Evolutionary conservation across 1,284 basidiomycete species (phyloP).

Genomic region (Papiliotrema nemorosa): DNA sequence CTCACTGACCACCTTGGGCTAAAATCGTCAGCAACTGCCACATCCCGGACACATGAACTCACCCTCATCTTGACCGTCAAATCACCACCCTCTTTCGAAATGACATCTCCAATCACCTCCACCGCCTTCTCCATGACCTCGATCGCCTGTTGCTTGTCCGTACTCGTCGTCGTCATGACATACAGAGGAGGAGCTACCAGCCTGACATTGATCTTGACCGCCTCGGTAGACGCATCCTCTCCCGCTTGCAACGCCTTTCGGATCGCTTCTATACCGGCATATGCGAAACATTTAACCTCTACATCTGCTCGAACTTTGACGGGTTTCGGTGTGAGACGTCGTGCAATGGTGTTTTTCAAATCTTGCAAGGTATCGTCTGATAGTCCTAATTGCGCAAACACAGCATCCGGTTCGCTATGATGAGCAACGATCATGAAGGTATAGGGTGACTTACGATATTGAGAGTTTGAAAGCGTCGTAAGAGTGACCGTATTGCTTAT

Average conservation of each 20-base stretch:
- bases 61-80: constrained; percentile 97
- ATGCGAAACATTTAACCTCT: constrained; percentile 94
- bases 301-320: constrained; percentile 99
- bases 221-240: constrained; percentile 78
- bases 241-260: constrained; percentile 86
- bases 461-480: constrained; percentile 98
- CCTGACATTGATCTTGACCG: constrained; percentile 95
- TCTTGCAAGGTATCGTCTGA: constrained; percentile 61
- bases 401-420: constrained; percentile 75
- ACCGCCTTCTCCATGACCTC: constrained; percentile 91
- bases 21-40: constrained; percentile 1
- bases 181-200: constrained; percentile 95
- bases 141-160: constrained; percentile 93
- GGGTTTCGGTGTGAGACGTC: constrained; percentile 93
- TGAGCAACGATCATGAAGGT: neutral
- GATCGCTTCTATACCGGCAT: constrained; percentile 97
- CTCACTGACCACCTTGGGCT: constrained; percentile 97
- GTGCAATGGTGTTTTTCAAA: constrained; percentile 82
- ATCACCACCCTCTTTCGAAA: constrained; percentile 78
- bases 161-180: constrained; percentile 91
- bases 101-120: constrained; percentile 78
- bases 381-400: constrained; percentile 69
- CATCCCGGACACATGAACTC: constrained; percentile 21
- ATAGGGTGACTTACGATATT: constrained; percentile 64
- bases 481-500: constrained; percentile 86